These are phyloP conservation scores for Aspergillus puulaauensis DNA, from an alignment of 2,329 filamentous ascomycete species.

Conservation along the genomic window DNA sequence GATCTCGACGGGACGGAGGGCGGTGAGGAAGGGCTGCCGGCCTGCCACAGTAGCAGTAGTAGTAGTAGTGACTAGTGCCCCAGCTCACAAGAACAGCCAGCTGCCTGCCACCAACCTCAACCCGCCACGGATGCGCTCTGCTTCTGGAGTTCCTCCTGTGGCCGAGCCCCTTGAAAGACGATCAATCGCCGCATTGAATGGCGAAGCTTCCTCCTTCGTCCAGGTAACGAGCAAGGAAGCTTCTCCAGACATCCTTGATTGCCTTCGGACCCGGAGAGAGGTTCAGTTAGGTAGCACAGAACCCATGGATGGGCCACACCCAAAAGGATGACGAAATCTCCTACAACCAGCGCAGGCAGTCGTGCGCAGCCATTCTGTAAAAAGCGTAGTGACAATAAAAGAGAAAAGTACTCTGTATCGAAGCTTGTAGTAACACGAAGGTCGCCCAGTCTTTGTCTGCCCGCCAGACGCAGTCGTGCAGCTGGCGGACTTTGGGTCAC, in stretches of 20 bases:
- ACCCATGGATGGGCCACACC: conserved; percentile 1
- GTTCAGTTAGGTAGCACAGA: background rate
- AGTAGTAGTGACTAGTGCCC: too few relatives aligned
- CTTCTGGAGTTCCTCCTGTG: background rate
- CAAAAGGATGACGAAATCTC: conserved; percentile 20
- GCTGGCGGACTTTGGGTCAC: too few relatives aligned
- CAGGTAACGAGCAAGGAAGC: background rate
- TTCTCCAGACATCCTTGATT: background rate
- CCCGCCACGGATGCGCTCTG: conserved; percentile 7
- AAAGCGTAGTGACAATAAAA: background rate
- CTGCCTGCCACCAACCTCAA: conserved; percentile 5
- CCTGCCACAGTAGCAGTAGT: background rate
- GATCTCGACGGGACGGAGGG: background rate
- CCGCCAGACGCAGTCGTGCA: too few relatives aligned
- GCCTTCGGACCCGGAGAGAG: background rate
- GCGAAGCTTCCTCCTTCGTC: background rate
- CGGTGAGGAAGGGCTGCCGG: conserved; percentile 18
- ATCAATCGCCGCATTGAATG: background rate
- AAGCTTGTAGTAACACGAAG: background rate
- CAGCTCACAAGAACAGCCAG: background rate
- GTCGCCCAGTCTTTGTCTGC: background rate
- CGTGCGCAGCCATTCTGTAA: background rate
- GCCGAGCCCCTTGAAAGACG: conserved; percentile 2
- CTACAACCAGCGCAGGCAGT: background rate
- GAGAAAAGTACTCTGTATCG: background rate